Conservation (phyloP, 495 filamentous ascomycete species). For the Trichoderma asperelloides region DNA sequence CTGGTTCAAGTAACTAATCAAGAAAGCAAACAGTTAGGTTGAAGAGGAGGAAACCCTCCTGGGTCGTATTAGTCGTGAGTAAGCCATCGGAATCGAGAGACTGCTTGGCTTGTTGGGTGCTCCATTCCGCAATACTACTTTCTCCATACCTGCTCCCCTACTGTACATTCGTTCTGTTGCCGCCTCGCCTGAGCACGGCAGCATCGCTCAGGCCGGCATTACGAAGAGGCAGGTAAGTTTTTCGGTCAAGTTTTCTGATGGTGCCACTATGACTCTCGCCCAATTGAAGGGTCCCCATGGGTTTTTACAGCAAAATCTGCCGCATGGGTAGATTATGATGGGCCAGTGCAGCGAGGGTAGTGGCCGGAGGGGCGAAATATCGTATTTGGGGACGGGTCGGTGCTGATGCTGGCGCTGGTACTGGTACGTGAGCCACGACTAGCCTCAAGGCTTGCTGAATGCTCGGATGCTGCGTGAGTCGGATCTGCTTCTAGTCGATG, state of each 20-base stretch:
- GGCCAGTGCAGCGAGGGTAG: background rate
- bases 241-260: background rate
- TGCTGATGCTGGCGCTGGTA: background rate
- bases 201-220: conserved; percentile 1
- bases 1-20: background rate
- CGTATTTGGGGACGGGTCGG: background rate
- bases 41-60: background rate
- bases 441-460: background rate
- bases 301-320: background rate
- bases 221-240: conserved; percentile 2
- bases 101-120: background rate
- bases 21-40: background rate
- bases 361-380: background rate
- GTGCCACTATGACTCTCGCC: background rate
- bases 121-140: background rate
- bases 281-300: background rate
- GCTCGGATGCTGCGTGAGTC: background rate
- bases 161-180: too few relatives aligned
- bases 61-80: background rate
- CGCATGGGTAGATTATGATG: background rate
- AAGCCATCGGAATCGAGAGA: background rate
- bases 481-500: background rate
- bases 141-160: too few relatives aligned
- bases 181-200: conserved; percentile 6
- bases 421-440: background rate